These are phyloP conservation scores for Candida yuanshanica DNA, from an alignment of 805 yeast genomes.

Conservation along the genomic window DNA sequence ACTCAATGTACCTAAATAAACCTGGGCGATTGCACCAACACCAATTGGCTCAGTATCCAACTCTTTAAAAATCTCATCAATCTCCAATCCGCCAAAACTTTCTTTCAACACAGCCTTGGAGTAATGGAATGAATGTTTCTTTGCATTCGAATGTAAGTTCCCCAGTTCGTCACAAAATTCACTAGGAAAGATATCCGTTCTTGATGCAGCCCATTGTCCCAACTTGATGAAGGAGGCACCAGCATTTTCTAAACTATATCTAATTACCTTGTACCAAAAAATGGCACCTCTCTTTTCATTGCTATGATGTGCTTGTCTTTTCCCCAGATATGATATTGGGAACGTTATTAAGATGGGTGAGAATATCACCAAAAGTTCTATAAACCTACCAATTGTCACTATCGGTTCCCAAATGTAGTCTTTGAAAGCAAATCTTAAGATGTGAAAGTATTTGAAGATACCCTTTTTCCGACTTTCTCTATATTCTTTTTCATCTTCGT, in stretches of 20 bases:
- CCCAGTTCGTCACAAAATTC: slow-evolving; percentile 75
- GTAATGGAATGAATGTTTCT: slow-evolving; percentile 56
- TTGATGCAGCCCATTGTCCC: slow-evolving; percentile 99
- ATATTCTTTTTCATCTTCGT: slow-evolving; percentile 29
- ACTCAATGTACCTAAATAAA: slow-evolving; percentile 67
- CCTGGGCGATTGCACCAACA: slow-evolving; percentile 99
- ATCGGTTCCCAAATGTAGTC: slow-evolving; percentile 68
- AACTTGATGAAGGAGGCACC: slow-evolving; percentile 90
- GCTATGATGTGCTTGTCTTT: slow-evolving; percentile 12
- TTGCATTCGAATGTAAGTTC: slow-evolving; percentile 76
- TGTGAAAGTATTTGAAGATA: slow-evolving; percentile 29
- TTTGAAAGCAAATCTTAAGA: slow-evolving; percentile 36
- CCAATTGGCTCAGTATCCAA: slow-evolving; percentile 77
- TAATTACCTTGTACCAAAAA: slow-evolving; percentile 64
- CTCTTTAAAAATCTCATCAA: slow-evolving; percentile 75
- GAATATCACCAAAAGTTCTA: slow-evolving; percentile 61
- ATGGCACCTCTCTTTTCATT: slow-evolving; percentile 55
- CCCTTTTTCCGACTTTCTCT: slow-evolving; percentile 24
- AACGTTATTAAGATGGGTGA: slow-evolving; percentile 58
- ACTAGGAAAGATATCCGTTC: slow-evolving; percentile 86
- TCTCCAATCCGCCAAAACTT: slow-evolving; percentile 48
- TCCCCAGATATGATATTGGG: slow-evolving; percentile 47
- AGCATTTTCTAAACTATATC: slow-evolving; percentile 68
- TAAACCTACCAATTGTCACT: slow-evolving; percentile 59
- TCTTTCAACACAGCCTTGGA: slow-evolving; percentile 55